Base-by-base conservation (phyloP, 2,329 filamentous ascomycete species). In the Aspergillus sp. region DNA sequence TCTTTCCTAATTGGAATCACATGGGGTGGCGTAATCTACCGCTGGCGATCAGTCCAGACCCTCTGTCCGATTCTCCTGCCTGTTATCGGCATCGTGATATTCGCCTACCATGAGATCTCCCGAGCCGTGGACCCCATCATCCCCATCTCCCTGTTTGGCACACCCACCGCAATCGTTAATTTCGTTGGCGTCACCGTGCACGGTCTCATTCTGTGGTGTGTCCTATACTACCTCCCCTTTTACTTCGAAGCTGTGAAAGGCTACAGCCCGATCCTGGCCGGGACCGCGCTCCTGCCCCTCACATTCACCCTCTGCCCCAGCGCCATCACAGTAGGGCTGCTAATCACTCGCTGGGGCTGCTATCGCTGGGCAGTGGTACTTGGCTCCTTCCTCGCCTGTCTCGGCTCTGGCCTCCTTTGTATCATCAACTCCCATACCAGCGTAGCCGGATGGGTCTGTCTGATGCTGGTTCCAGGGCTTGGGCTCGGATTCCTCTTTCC, bases 401-500 rank as follows among this genome's bases (percentile, higher is more conserved):
- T 82, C 2, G 81, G 83, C 2, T 65, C 76, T 5, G 84, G 83
- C 76, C 5, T 68, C 10, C 47, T 67, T 36, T 56, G 52, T 36
- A 46, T 64, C 19, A 55, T 67, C 37, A 58, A 59, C 9, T 47
- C 41, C 7, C 40, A 74, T 7, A 83, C 80, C 2, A 69, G 70
- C 2, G 72, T 78, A 3, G 64, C 69, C 0, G 64, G 66, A 13
- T 83, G 82, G 76, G 67, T 86, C 43, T 78, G 82, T 54, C 65
- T 86, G 36, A 82, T 79, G 53, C 58, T 85, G 5, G 53, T 81
- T 12, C 66, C 78, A 9, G 82, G 82, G 0, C 42, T 84, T 5
- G 83, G 83, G 11, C 74, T 79, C 3, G 85, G 83, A 2, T 73
- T 85, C 42, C 67, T 87, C 5, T 84, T 85, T 61, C 78, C 84